Conservation (phyloP, 768 basidiomycete species). For the Hysterangium stoloniferum region DNA sequence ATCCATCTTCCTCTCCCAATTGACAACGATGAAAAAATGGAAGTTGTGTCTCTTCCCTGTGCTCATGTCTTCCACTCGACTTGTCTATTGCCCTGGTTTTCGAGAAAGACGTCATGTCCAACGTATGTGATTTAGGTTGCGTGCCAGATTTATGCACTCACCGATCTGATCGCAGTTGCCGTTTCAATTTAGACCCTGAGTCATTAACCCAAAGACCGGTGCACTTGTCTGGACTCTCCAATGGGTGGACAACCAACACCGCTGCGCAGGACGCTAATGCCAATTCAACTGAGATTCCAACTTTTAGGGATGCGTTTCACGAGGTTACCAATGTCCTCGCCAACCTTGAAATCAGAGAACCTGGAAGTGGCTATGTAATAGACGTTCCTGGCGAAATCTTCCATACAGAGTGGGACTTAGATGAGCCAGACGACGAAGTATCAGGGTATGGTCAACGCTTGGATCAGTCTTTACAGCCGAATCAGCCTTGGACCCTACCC, state of each 20-base stretch:
- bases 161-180: constrained; percentile 29
- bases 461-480: not conserved
- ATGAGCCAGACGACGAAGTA: not conserved
- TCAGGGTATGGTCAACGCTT: not conserved
- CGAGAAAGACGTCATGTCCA: constrained; percentile 69
- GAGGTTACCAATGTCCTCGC: too few species aligned
- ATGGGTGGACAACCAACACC: not conserved
- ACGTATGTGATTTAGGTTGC: constrained; percentile 25
- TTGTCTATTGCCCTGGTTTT: constrained; percentile 78
- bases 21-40: not conserved
- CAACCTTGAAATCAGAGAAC: not conserved
- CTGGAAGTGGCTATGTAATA: not conserved
- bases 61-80: constrained; percentile 75
- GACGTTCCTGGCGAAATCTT: not conserved
- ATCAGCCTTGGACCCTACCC: constrained; percentile 44
- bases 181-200: constrained; percentile 78
- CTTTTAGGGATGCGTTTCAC: not conserved
- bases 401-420: not conserved
- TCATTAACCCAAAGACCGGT: constrained; percentile 31
- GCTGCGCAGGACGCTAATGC: not conserved
- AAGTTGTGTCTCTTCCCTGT: constrained; percentile 62
- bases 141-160: not conserved
- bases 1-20: not conserved
- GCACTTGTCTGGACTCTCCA: not conserved
- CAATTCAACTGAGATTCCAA: too few species aligned